These are phyloP conservation scores for Dalechampia spathulata DNA, from an alignment of 441 rosid species.

Conservation along the genomic window DNA sequence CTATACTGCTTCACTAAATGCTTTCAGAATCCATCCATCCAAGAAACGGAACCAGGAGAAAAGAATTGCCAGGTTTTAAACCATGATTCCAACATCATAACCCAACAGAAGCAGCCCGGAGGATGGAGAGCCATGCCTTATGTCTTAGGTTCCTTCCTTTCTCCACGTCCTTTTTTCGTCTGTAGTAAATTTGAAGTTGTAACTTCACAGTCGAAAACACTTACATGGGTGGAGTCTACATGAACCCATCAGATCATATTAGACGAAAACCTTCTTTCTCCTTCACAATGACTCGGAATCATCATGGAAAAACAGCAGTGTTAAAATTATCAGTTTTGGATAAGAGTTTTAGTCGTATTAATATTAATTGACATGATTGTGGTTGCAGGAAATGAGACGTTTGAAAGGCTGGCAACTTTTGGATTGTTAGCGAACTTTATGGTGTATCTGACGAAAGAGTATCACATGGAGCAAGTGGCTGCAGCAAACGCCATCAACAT, in stretches of 20 bases:
- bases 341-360: too few relatives aligned
- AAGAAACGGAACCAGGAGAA: constrained; percentile 7
- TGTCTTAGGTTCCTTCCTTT: constrained; percentile 58
- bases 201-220: too few relatives aligned
- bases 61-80: constrained; percentile 9
- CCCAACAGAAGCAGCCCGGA: constrained; percentile 33
- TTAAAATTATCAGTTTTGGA: too few relatives aligned
- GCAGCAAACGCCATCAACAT: constrained; percentile 52
- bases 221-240: too few relatives aligned
- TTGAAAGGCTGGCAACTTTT: constrained; percentile 63
- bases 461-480: constrained; percentile 50
- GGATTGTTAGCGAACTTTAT: constrained; percentile 63
- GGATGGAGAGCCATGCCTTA: constrained; percentile 91
- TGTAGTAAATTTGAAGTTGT: too few relatives aligned
- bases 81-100: not conserved
- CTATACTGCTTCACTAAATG: constrained; percentile 19
- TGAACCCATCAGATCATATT: too few relatives aligned
- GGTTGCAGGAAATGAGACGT: constrained; percentile 61
- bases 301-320: too few relatives aligned
- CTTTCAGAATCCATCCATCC: constrained; percentile 10
- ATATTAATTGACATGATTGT: too few relatives aligned
- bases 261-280: too few relatives aligned
- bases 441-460: constrained; percentile 56
- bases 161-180: too few relatives aligned
- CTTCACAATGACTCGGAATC: too few relatives aligned